These are phyloP conservation scores for Cryptococcus hybrid DNA, from an alignment of 1,284 basidiomycete species.

Conservation along the genomic window DNA sequence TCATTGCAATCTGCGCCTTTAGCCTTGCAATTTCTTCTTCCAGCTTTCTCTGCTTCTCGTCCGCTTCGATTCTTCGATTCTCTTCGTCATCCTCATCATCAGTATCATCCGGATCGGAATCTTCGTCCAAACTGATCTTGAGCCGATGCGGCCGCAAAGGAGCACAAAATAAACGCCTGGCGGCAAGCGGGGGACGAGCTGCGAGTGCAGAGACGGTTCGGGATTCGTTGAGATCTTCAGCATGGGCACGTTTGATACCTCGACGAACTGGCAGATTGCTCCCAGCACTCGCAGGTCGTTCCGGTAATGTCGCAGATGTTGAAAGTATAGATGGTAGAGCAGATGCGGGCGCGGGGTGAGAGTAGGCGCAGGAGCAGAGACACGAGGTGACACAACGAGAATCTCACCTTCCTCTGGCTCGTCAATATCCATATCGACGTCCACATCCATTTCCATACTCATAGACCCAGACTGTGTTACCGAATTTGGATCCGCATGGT, in stretches of 20 bases:
- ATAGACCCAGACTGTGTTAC: background rate
- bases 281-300: background rate
- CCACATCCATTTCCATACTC: background rate
- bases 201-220: slow-evolving; percentile 17
- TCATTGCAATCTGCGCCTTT: slow-evolving; percentile 19
- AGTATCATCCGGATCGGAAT: slow-evolving; percentile 19
- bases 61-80: background rate
- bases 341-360: background rate
- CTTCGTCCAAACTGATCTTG: slow-evolving; percentile 26
- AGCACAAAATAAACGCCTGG: slow-evolving; percentile 26
- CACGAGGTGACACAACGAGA: slow-evolving; percentile 5
- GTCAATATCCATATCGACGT: slow-evolving; percentile 29
- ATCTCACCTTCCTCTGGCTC: slow-evolving; percentile 44
- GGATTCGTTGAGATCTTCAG: slow-evolving; percentile 41
- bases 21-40: slow-evolving; percentile 31
- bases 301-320: background rate
- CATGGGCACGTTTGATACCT: slow-evolving; percentile 34
- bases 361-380: background rate
- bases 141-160: slow-evolving; percentile 2
- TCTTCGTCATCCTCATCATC: slow-evolving; percentile 11
- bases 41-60: slow-evolving; percentile 2
- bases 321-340: background rate
- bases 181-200: slow-evolving; percentile 8
- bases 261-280: slow-evolving; percentile 6
- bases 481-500: background rate